These are phyloP conservation scores for Magnolia kwangsiensis DNA, from an alignment of 164 flowering plant genomes.

Conservation along the genomic window DNA sequence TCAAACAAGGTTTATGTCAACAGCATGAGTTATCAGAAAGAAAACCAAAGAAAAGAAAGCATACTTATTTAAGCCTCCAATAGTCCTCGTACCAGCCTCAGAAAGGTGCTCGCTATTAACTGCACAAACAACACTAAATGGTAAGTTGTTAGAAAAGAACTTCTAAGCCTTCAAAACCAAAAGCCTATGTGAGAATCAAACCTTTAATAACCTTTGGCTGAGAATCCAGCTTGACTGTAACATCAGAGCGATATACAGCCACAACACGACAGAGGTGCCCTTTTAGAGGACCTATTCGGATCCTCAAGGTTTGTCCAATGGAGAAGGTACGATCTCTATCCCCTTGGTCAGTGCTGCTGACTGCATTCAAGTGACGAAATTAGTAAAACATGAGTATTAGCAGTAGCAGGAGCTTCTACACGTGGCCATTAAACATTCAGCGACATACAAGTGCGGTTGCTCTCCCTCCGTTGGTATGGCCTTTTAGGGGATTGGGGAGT, in stretches of 20 bases:
- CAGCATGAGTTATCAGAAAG: not conserved
- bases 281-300: constrained; percentile 83
- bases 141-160: not conserved
- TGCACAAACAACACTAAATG: constrained; percentile 29
- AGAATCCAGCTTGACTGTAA: constrained; percentile 91
- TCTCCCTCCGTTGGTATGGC: constrained; percentile 44
- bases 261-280: constrained; percentile 86
- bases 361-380: constrained; percentile 36
- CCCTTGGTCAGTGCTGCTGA: constrained; percentile 30
- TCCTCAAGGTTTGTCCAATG: constrained; percentile 84
- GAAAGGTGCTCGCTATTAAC: constrained; percentile 80
- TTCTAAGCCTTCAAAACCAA: constrained; percentile 2
- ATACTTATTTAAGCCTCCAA: constrained; percentile 40
- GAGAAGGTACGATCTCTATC: constrained; percentile 57
- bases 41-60: not conserved
- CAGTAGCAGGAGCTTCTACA: not conserved
- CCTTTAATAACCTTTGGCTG: constrained; percentile 80
- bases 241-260: constrained; percentile 66
- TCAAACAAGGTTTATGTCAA: not conserved
- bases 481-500: constrained; percentile 55
- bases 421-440: not conserved
- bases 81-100: constrained; percentile 64
- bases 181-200: constrained; percentile 21
- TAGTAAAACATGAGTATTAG: constrained; percentile 1
- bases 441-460: constrained; percentile 52